Evolutionary conservation across 2,329 filamentous ascomycete genomes (phyloP).

Genomic region (Cryphonectria nitschkei): DNA sequence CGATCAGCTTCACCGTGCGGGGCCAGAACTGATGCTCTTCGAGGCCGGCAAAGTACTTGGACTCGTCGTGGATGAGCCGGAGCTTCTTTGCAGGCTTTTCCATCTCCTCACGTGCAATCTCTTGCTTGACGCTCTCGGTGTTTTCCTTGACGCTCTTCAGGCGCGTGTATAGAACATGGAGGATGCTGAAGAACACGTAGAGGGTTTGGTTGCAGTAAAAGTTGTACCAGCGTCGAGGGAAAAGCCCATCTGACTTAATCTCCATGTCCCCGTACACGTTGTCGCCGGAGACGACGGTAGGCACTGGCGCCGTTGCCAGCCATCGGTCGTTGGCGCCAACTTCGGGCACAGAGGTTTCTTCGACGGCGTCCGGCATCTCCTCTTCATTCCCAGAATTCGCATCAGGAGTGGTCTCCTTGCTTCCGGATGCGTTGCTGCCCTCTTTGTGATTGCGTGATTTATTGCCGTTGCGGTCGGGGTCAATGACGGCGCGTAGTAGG

Average conservation of each 20-base stretch:
- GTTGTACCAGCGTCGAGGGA: slow-evolving; percentile 80
- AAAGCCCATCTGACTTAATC: slow-evolving; percentile 78
- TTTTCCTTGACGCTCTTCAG: slow-evolving; percentile 82
- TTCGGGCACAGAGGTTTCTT: slow-evolving; percentile 64
- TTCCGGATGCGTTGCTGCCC: slow-evolving; percentile 75
- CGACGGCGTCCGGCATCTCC: slow-evolving; percentile 66
- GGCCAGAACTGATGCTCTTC: slow-evolving; percentile 75
- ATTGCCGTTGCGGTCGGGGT: slow-evolving; percentile 73
- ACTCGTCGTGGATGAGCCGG: slow-evolving; percentile 77
- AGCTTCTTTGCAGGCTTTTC: slow-evolving; percentile 83
- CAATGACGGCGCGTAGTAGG: slow-evolving; percentile 83
- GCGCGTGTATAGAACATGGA: slow-evolving; percentile 87
- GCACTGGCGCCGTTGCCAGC: slow-evolving; percentile 65
- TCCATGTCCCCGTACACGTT: slow-evolving; percentile 64
- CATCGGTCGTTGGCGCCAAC: slow-evolving; percentile 62
- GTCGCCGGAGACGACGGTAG: slow-evolving; percentile 56
- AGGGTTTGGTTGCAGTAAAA: slow-evolving; percentile 91
- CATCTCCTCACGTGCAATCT: slow-evolving; percentile 73
- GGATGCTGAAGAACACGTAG: slow-evolving; percentile 92
- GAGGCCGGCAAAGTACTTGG: slow-evolving; percentile 76
- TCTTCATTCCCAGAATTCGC: slow-evolving; percentile 77
- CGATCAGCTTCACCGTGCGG: slow-evolving; percentile 82
- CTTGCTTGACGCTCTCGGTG: slow-evolving; percentile 71
- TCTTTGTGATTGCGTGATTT: slow-evolving; percentile 75
- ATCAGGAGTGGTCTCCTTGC: slow-evolving; percentile 89